A percentile compares a stretch with the other conserved stretches of the same genome.
These are phyloP conservation scores for Sporothrix schenckii DNA, from an alignment of 2,329 filamentous ascomycete species.

Conservation along the genomic window DNA sequence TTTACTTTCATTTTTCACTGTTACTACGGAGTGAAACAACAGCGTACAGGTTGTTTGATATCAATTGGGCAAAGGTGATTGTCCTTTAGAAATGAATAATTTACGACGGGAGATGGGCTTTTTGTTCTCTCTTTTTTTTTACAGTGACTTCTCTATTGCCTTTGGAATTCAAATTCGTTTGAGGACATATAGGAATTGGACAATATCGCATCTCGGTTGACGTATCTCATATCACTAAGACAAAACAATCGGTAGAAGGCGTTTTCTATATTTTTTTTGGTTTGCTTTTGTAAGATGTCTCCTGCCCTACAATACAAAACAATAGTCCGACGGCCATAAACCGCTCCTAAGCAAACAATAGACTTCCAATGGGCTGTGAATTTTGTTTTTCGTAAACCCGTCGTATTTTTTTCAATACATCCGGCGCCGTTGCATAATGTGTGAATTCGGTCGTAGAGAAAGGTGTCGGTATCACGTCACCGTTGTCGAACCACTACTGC, in stretches of 20 bases:
- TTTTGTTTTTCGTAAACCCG: constrained; percentile 11
- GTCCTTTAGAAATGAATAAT: too few relatives aligned
- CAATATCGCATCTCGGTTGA: neutral
- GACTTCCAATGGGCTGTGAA: constrained; percentile 33
- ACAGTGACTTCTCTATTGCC: too few relatives aligned
- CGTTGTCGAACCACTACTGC: constrained; percentile 34
- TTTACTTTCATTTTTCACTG: constrained; percentile 1
- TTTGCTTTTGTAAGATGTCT: constrained; percentile 18
- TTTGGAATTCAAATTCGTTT: too few relatives aligned
- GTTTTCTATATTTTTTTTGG: constrained; percentile 32
- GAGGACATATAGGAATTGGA: neutral
- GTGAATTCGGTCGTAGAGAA: constrained; percentile 23
- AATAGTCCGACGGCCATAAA: constrained; percentile 29
- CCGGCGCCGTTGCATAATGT: constrained; percentile 28
- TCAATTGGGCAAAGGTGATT: neutral
- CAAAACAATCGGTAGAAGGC: neutral
- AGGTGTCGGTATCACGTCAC: constrained; percentile 29
- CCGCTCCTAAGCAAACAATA: constrained; percentile 33
- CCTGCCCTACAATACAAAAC: constrained; percentile 31
- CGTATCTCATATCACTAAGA: neutral
- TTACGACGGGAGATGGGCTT: too few relatives aligned
- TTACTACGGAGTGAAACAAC: neutral
- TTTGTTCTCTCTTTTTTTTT: too few relatives aligned
- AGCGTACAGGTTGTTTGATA: neutral
- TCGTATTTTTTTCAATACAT: constrained; percentile 29